phyloP scores from a whole-genome alignment of 2,329 filamentous ascomycete genomes.

The Cladosporium halotolerans region DNA sequence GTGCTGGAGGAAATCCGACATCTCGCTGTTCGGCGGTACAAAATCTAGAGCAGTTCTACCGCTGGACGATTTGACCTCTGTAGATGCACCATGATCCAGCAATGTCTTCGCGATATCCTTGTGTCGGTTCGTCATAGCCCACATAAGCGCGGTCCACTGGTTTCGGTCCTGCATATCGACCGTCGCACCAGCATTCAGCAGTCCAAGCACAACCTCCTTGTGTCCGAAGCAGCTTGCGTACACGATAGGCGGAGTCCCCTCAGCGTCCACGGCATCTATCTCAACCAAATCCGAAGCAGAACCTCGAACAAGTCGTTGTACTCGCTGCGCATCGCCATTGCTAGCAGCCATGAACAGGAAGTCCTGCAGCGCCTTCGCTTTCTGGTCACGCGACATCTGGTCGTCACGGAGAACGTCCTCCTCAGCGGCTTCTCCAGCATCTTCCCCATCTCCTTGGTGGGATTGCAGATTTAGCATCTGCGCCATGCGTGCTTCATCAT shows the following conservation, averaged over 20 bases:
- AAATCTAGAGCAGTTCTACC: slow-evolving; percentile 95
- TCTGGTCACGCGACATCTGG: slow-evolving; percentile 68
- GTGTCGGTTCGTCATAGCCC: slow-evolving; percentile 98
- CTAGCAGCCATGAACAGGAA: slow-evolving; percentile 91
- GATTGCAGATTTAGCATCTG: slow-evolving; percentile 95
- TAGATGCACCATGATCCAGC: slow-evolving; percentile 88
- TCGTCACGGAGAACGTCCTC: slow-evolving; percentile 70
- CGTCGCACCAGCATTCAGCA: slow-evolving; percentile 78
- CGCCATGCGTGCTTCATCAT: slow-evolving; percentile 83
- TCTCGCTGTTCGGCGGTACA: slow-evolving; percentile 88
- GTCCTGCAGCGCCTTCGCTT: slow-evolving; percentile 75
- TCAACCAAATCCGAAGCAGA: slow-evolving; percentile 71
- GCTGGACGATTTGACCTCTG: slow-evolving; percentile 88
- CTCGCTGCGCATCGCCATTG: slow-evolving; percentile 82
- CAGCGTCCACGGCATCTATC: slow-evolving; percentile 81
- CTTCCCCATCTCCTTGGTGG: slow-evolving; percentile 64
- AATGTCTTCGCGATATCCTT: slow-evolving; percentile 91
- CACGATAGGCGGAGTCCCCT: slow-evolving; percentile 92
- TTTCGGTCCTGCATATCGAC: slow-evolving; percentile 94
- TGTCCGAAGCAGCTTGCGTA: slow-evolving; percentile 99
- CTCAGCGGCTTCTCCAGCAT: slow-evolving; percentile 66
- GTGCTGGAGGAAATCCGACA: slow-evolving; percentile 90
- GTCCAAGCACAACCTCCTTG: slow-evolving; percentile 74
- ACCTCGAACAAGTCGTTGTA: slow-evolving; percentile 68
- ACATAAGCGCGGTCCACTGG: slow-evolving; percentile 97